Percentiles rank a stretch among this genome's conserved stretches.
phyloP scores from a whole-genome alignment of 495 filamentous ascomycete species.

The Cryomyces minteri region DNA sequence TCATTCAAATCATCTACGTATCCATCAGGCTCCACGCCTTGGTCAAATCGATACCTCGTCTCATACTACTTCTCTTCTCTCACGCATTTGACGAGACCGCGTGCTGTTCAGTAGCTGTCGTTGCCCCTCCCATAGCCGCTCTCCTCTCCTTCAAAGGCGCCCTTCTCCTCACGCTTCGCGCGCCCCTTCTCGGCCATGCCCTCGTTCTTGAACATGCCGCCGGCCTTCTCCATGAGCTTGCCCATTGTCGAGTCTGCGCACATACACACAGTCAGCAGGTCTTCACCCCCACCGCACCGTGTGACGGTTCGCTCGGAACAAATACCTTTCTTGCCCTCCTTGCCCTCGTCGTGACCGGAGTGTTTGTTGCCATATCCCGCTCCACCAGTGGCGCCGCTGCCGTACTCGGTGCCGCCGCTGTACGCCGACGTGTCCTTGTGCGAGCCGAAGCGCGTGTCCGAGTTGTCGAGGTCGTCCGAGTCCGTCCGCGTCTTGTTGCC shows the following conservation, averaged over 20 bases:
- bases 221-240: conserved; percentile 13
- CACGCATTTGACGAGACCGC: too few species aligned
- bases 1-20: too few species aligned
- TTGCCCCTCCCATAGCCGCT: too few species aligned
- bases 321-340: neutral
- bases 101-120: too few species aligned
- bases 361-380: conserved; percentile 2
- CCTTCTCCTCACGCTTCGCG: conserved; percentile 6
- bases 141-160: neutral
- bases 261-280: neutral
- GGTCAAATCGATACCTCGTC: too few species aligned
- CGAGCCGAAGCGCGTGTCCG: conserved; percentile 7
- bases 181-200: conserved; percentile 8
- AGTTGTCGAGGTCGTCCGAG: conserved; percentile 1
- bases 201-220: conserved; percentile 2
- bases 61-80: too few species aligned
- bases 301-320: neutral
- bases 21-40: too few species aligned
- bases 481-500: conserved; percentile 9
- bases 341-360: neutral
- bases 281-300: neutral
- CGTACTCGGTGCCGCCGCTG: conserved; percentile 2
- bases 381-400: conserved; percentile 4
- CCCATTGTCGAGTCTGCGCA: conserved; percentile 6
- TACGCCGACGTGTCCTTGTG: conserved; percentile 3